Evolutionary conservation across 2,329 filamentous ascomycete species (phyloP).

Genomic region (Fusarium sp.): DNA sequence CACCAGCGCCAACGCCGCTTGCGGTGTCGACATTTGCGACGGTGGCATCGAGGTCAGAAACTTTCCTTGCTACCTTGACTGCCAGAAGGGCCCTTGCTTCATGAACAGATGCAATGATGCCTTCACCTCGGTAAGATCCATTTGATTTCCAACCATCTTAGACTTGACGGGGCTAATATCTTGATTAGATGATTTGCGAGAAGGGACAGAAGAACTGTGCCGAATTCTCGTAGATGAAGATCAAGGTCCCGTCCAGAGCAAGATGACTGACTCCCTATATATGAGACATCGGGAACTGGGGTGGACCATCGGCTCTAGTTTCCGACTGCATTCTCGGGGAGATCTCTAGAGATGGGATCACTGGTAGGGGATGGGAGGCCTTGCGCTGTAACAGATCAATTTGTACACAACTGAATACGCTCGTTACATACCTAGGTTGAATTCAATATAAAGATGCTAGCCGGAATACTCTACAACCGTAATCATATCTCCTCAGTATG

Average conservation of each 20-base stretch:
- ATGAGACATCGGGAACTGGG: not conserved
- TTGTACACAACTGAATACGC: not conserved
- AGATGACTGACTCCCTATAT: not conserved
- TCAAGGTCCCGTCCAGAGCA: not conserved
- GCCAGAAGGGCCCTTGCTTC: not conserved
- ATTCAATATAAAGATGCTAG: not conserved
- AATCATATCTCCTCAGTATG: not conserved
- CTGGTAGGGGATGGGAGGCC: not conserved
- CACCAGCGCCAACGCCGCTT: not conserved
- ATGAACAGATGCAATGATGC: not conserved
- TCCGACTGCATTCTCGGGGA: not conserved
- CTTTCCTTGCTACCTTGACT: not conserved
- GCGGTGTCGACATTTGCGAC: not conserved
- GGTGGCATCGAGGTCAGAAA: not conserved
- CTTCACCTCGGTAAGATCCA: not conserved
- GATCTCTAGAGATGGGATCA: not conserved
- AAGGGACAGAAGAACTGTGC: not conserved
- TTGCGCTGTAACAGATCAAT: not conserved
- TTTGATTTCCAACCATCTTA: accelerated
- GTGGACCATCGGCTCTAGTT: not conserved
- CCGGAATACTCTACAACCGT: not conserved
- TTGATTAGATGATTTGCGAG: not conserved
- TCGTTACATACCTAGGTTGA: not conserved
- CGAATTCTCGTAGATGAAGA: not conserved
- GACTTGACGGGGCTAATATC: not conserved